phyloP scores from a whole-genome alignment of 495 filamentous ascomycete genomes.

The Penicillium pulvis region DNA sequence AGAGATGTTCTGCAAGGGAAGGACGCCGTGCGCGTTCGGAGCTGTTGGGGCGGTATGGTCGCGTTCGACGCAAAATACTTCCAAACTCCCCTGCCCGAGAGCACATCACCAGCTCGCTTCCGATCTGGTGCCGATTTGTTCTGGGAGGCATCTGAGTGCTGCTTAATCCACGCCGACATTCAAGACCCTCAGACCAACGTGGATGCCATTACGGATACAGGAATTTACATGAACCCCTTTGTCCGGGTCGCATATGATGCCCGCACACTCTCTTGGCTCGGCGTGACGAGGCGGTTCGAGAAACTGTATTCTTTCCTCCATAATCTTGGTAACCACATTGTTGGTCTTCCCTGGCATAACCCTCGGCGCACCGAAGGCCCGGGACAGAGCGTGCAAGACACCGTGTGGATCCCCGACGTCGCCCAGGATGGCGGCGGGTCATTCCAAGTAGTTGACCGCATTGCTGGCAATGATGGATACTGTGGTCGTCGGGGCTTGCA shows the following conservation, averaged over 20 bases:
- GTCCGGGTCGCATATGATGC: conserved; percentile 67
- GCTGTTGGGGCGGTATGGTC: conserved; percentile 83
- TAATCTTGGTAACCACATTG: conserved; percentile 51
- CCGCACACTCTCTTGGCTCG: conserved; percentile 56
- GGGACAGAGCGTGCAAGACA: conserved; percentile 56
- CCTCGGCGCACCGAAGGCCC: conserved; percentile 56
- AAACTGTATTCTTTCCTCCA: conserved; percentile 58
- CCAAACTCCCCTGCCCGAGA: conserved; percentile 25
- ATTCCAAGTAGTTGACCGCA: conserved; percentile 44
- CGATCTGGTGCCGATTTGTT: conserved; percentile 63
- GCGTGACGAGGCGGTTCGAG: conserved; percentile 59
- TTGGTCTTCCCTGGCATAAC: conserved; percentile 58
- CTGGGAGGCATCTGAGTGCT: conserved; percentile 82
- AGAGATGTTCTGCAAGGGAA: conserved; percentile 60
- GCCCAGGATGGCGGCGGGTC: conserved; percentile 36
- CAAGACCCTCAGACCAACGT: conserved; percentile 42
- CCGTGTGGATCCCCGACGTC: conserved; percentile 51
- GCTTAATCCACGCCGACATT: conserved; percentile 75
- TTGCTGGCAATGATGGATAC: conserved; percentile 53
- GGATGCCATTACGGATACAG: conserved; percentile 48
- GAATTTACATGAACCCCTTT: conserved; percentile 72
- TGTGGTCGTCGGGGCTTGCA: conserved; percentile 60
- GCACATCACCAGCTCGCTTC: conserved; percentile 58
- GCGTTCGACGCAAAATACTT: conserved; percentile 74
- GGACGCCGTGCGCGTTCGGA: conserved; percentile 72